These are phyloP conservation scores for Eucalyptus microcorys DNA, from an alignment of 345 rosid species.

Conservation along the genomic window DNA sequence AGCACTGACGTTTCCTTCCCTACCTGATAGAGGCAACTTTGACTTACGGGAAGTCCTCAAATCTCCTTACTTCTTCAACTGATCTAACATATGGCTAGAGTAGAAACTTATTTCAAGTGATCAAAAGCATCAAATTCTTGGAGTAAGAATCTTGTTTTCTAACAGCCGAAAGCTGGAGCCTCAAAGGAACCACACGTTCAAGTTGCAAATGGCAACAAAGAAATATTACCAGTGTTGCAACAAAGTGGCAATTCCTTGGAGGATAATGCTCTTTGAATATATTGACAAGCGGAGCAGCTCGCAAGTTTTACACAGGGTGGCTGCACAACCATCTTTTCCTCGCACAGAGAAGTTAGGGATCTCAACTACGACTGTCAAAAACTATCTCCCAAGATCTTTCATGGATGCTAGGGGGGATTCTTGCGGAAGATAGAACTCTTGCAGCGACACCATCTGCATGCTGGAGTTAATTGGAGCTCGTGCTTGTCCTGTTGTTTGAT, in stretches of 20 bases:
- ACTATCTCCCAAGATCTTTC: background rate
- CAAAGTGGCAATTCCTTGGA: background rate
- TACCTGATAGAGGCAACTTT: slow-evolving; percentile 79
- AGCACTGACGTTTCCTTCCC: slow-evolving; percentile 55
- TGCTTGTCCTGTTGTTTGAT: background rate
- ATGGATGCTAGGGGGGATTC: background rate
- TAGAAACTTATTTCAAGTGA: background rate
- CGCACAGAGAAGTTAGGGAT: background rate
- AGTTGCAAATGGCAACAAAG: background rate
- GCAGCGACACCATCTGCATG: background rate
- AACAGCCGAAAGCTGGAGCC: background rate
- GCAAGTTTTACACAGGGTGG: background rate
- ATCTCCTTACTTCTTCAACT: slow-evolving; percentile 91
- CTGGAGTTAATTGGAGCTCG: background rate
- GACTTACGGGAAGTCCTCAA: slow-evolving; percentile 64
- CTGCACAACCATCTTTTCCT: background rate
- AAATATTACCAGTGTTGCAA: background rate
- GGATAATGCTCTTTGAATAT: background rate
- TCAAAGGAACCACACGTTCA: background rate
- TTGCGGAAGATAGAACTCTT: background rate
- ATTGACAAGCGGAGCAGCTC: background rate
- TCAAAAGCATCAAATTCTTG: background rate
- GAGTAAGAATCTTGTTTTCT: background rate
- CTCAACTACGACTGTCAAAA: background rate
- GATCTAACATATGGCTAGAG: slow-evolving; percentile 4